A percentile compares a stretch with the other conserved stretches of the same genome.
These are phyloP conservation scores for Adansonia gregorii DNA, from an alignment of 441 rosid species.

Conservation along the genomic window DNA sequence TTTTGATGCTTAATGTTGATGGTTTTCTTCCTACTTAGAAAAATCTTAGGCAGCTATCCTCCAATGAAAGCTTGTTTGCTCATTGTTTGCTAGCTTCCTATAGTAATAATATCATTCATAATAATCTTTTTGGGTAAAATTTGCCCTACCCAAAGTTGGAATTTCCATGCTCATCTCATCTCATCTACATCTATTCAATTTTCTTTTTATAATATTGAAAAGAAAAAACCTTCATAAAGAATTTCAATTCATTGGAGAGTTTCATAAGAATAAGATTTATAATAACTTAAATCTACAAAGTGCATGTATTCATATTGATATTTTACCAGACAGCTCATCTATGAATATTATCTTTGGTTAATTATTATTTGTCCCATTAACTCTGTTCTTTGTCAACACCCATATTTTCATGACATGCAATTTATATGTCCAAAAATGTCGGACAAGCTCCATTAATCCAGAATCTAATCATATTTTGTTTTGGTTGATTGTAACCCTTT, in stretches of 20 bases:
- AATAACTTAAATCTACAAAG: neutral
- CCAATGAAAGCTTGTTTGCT: slow-evolving; percentile 1
- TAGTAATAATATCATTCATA: neutral
- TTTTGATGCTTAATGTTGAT: neutral
- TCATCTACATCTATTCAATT: too few species aligned
- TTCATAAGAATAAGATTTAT: too few species aligned
- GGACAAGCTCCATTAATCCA: neutral
- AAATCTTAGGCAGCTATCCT: neutral
- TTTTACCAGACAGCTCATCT: neutral
- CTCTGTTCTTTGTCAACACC: neutral
- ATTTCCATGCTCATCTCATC: neutral
- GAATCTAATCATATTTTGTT: neutral
- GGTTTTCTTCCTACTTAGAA: slow-evolving; percentile 18
- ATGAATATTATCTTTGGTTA: neutral
- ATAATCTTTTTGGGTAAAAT: neutral
- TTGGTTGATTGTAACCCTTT: neutral
- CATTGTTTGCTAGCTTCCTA: neutral
- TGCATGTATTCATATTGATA: neutral
- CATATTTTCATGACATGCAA: neutral
- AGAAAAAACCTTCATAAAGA: neutral
- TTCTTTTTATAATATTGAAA: too few species aligned
- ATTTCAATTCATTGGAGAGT: too few species aligned
- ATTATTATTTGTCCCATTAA: neutral
- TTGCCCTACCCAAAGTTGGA: neutral
- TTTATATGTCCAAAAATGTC: neutral